Percentiles rank a stretch among this genome's conserved stretches.
Conservation (phyloP, 2,329 filamentous ascomycete genomes). For the Drechslerella dactyloides region DNA sequence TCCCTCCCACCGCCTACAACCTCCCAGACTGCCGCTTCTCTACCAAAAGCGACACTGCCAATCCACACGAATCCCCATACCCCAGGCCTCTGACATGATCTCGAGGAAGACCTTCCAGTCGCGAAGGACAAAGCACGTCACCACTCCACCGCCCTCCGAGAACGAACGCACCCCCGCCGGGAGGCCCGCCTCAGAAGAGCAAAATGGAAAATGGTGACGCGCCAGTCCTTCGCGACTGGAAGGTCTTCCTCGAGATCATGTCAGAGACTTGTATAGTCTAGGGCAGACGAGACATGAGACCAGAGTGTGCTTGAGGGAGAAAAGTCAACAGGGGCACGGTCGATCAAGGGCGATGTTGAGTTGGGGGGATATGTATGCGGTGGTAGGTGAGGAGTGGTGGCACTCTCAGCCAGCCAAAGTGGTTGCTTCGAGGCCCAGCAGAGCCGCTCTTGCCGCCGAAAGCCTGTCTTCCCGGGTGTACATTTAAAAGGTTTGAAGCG, state of each 20-base stretch:
- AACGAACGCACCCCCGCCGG: slow-evolving; percentile 2
- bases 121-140: neutral
- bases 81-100: slow-evolving; percentile 39
- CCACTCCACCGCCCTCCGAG: slow-evolving; percentile 11
- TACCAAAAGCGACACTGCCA: slow-evolving; percentile 12
- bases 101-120: slow-evolving; percentile 11
- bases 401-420: slow-evolving; percentile 10
- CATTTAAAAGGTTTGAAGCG: neutral
- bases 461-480: slow-evolving; percentile 19
- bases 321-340: slow-evolving; percentile 3
- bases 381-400: neutral
- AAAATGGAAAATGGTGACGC: slow-evolving; percentile 1
- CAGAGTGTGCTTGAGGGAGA: slow-evolving; percentile 4
- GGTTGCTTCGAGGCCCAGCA: slow-evolving; percentile 20
- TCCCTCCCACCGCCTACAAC: neutral
- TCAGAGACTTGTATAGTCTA: slow-evolving; percentile 28
- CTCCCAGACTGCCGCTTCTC: neutral
- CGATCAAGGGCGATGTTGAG: neutral
- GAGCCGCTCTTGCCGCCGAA: neutral
- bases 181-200: neutral
- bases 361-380: neutral
- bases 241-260: neutral
- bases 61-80: slow-evolving; percentile 26
- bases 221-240: neutral
- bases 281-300: slow-evolving; percentile 30